Evolutionary conservation across 495 filamentous ascomycete species (phyloP), one percentile per base, ranked within the genome.

Genomic region (Lophium mytilinum): DNA sequence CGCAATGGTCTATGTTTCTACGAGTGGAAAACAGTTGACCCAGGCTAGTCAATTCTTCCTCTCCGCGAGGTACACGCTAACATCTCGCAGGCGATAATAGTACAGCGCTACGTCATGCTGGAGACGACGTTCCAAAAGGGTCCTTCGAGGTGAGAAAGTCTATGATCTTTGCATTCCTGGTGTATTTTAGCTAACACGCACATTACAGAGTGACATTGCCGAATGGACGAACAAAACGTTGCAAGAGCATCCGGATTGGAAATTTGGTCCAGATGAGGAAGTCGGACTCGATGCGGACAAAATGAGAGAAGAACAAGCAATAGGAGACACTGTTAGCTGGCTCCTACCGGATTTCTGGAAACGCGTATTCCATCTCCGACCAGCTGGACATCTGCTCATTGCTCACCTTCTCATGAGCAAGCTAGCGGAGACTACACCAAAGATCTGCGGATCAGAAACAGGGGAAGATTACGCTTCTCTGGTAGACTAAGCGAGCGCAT

Each of bases 341-440:
- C 15, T 63, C 52, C 35, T 63, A 19, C 61, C 61, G 19, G 56
- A 63, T 56, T 24, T 19, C 17, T 63, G 56, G 51, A 63, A 63
- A 40, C 36, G 61, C 8, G 56, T 63, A 11, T 63, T 63, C 17
- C 61, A 63, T 59, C 12, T 56, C n/a, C 30, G 56, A 37, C 56
- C 61, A 9, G 17, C 34, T 39, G 56, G 45, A 9, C 61, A 63
- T 43, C 33, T 17, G 34, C 24, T 63, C 41, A 45, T 63, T 30
- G 61, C 61, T 12, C 19, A 43, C 35, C 12, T 59, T 6, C 12
- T 63, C 6, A 8, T 59, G 11, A 37, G 54, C n/a, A 52, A 59
- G 39, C 34, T 60, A 15, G 50, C 49, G 18, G 21, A 33, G 14
- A 50, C 21, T 11, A 37, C 15, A 3, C 2, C 17, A 2, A 30